These are phyloP conservation scores for Ambispora gerdemannii DNA, from an alignment of 192 early-diverging fungal species.

Conservation along the genomic window DNA sequence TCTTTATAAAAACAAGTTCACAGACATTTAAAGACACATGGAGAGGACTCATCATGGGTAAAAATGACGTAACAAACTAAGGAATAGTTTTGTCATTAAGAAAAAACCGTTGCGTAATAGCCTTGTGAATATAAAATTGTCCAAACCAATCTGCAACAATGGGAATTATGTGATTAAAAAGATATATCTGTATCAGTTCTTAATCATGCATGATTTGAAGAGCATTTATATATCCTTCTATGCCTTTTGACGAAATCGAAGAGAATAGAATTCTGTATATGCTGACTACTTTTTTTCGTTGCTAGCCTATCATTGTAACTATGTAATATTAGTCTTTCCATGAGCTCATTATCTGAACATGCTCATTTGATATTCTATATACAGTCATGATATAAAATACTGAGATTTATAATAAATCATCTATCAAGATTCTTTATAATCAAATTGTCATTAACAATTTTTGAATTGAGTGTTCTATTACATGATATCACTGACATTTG, in stretches of 20 bases:
- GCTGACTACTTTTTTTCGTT: background rate
- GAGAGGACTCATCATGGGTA: background rate
- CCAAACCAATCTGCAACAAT: conserved; percentile 4
- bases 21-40: background rate
- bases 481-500: background rate
- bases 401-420: conserved; percentile 21
- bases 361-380: background rate
- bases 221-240: background rate
- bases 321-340: conserved; percentile 13
- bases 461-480: no score
- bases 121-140: background rate
- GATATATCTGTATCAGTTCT: conserved; percentile 14
- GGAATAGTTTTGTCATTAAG: background rate
- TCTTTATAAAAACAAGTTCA: conserved; percentile 2
- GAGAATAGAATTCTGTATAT: conserved; percentile 6
- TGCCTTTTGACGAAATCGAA: background rate
- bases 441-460: background rate
- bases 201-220: background rate
- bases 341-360: background rate
- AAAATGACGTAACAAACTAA: conserved; percentile 9
- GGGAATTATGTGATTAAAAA: conserved; percentile 10
- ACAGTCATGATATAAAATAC: background rate
- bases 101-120: conserved; percentile 1
- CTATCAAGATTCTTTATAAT: conserved; percentile 19
- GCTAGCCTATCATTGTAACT: conserved; percentile 12